These are phyloP conservation scores for Pholiota conissans DNA, from an alignment of 768 basidiomycete species.

Conservation along the genomic window DNA sequence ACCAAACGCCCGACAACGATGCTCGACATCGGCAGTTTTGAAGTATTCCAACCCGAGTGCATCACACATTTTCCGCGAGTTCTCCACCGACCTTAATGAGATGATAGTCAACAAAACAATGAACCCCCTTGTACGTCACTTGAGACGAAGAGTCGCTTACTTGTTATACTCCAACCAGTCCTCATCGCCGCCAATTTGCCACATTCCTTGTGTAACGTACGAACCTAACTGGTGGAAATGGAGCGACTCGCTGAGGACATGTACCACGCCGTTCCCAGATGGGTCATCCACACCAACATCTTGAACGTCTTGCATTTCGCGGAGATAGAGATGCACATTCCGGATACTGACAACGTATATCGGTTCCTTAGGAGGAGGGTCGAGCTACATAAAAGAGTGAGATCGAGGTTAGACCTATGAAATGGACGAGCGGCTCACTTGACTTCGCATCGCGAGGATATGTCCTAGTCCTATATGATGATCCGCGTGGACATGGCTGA, in stretches of 20 bases:
- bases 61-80: constrained; percentile 45
- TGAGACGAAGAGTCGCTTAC: constrained; percentile 23
- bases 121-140: background rate
- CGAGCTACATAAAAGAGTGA: constrained; percentile 52
- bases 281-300: constrained; percentile 60
- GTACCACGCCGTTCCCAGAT: constrained; percentile 51
- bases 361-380: constrained; percentile 58
- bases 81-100: constrained; percentile 39
- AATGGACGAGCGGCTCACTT: constrained; percentile 38
- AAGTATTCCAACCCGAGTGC: constrained; percentile 61
- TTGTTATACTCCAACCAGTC: constrained; percentile 43
- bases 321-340: constrained; percentile 62
- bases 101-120: background rate
- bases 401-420: no score
- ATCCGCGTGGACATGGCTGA: constrained; percentile 91
- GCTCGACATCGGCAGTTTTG: constrained; percentile 68
- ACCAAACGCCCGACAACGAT: constrained; percentile 75
- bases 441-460: constrained; percentile 67
- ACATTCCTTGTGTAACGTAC: constrained; percentile 39
- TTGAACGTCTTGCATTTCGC: constrained; percentile 71
- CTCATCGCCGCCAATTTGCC: constrained; percentile 44
- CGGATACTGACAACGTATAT: constrained; percentile 71
- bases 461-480: constrained; percentile 85
- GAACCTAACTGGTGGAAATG: constrained; percentile 41
- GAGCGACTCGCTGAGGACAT: constrained; percentile 55